phyloP scores from a whole-genome alignment of 2,329 filamentous ascomycete species.

The Hawksworthiomyces lignivorus region DNA sequence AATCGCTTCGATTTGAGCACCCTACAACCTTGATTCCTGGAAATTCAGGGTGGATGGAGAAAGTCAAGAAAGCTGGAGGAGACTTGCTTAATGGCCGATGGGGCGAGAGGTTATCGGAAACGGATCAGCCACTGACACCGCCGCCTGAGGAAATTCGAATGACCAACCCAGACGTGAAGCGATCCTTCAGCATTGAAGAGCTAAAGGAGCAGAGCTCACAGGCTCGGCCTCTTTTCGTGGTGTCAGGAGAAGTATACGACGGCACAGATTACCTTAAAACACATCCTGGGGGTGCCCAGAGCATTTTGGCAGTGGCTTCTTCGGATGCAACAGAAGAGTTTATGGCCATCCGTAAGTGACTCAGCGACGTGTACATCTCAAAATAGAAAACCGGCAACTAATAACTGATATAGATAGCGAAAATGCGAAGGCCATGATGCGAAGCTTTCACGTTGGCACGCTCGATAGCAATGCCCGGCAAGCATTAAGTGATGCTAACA shows the following conservation, averaged over 20 bases:
- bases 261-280: constrained; percentile 71
- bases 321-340: constrained; percentile 83
- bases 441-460: constrained; percentile 72
- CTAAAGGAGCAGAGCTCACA: constrained; percentile 49
- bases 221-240: constrained; percentile 72
- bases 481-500: not conserved
- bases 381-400: too few relatives aligned
- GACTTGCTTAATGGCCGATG: constrained; percentile 75
- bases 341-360: constrained; percentile 77
- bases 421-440: constrained; percentile 87
- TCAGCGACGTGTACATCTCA: too few relatives aligned
- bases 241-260: constrained; percentile 84
- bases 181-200: constrained; percentile 61
- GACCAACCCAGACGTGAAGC: constrained; percentile 53
- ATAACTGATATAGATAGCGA: constrained; percentile 66
- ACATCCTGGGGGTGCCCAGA: constrained; percentile 80
- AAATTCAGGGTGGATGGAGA: constrained; percentile 87
- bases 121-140: constrained; percentile 33
- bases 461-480: constrained; percentile 38
- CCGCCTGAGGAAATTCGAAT: constrained; percentile 63
- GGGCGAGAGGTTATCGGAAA: constrained; percentile 62
- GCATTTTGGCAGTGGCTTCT: constrained; percentile 75
- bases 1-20: constrained; percentile 70
- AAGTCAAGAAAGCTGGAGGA: constrained; percentile 74
- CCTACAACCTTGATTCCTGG: constrained; percentile 74